Evolutionary conservation across 2,329 filamentous ascomycete species (phyloP).

Genomic region (Sporothrix luriei): DNA sequence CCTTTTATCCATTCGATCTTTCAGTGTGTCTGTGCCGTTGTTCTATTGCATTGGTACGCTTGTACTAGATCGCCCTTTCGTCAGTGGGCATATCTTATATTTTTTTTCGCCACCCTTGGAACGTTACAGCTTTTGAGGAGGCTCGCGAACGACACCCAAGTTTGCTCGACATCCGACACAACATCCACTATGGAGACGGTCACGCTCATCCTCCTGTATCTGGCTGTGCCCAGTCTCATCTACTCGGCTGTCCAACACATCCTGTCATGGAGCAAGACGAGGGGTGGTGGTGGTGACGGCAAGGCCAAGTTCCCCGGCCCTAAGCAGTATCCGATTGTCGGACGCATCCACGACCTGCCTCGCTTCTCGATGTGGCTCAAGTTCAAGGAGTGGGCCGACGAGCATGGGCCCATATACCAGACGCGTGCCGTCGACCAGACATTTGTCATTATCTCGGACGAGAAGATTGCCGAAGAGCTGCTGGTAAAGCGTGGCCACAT

Average conservation of each 20-base stretch:
- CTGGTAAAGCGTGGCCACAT: conserved; percentile 55
- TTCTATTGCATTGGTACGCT: neutral
- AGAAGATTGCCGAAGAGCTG: conserved; percentile 53
- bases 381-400: conserved; percentile 53
- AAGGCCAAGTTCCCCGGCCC: conserved; percentile 50
- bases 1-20: neutral
- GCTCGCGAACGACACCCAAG: neutral
- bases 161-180: conserved; percentile 28
- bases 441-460: conserved; percentile 52
- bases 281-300: conserved; percentile 31
- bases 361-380: conserved; percentile 54
- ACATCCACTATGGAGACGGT: conserved; percentile 45
- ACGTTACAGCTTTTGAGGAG: neutral
- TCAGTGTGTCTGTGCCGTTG: neutral
- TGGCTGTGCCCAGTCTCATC: conserved; percentile 51
- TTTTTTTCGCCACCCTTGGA: neutral
- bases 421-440: conserved; percentile 47
- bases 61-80: neutral
- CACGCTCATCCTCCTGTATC: conserved; percentile 48
- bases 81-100: neutral
- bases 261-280: conserved; percentile 43
- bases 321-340: conserved; percentile 52
- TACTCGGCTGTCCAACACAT: conserved; percentile 48
- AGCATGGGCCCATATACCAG: conserved; percentile 50
- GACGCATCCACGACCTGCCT: conserved; percentile 53